Evolutionary conservation across 768 basidiomycete species (phyloP).

Genomic region (Termitomyces sp.): DNA sequence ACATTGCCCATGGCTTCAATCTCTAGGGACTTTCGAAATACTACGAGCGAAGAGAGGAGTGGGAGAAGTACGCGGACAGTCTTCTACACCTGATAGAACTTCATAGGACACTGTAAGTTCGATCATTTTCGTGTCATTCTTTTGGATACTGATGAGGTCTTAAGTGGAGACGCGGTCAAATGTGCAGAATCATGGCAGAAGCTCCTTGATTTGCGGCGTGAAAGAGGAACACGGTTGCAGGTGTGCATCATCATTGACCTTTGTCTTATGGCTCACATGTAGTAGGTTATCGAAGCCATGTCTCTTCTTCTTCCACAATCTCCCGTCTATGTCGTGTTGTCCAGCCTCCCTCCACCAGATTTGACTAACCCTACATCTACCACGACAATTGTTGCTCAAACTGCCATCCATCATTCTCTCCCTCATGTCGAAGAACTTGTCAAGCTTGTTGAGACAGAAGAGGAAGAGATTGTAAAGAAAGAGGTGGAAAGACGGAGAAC

Average conservation of each 20-base stretch:
- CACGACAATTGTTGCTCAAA: constrained; percentile 53
- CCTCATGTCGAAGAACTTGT: constrained; percentile 73
- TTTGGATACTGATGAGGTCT: neutral
- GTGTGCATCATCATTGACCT: constrained; percentile 11
- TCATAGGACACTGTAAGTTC: constrained; percentile 54
- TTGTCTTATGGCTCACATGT: constrained; percentile 3
- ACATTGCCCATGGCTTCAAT: neutral
- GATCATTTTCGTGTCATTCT: neutral
- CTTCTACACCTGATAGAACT: constrained; percentile 57
- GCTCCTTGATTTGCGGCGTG: constrained; percentile 57
- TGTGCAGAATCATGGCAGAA: constrained; percentile 82
- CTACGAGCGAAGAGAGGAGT: constrained; percentile 61
- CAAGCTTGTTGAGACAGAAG: constrained; percentile 56
- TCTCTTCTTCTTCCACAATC: constrained; percentile 75
- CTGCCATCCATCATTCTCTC: constrained; percentile 66
- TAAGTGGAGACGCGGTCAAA: constrained; percentile 71
- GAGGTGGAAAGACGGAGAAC: constrained; percentile 79
- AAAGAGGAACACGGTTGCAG: constrained; percentile 57
- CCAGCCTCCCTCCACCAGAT: constrained; percentile 68
- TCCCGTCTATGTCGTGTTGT: constrained; percentile 56
- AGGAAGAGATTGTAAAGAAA: constrained; percentile 50
- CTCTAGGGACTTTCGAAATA: constrained; percentile 69
- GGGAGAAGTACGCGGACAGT: constrained; percentile 53
- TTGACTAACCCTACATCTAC: constrained; percentile 69
- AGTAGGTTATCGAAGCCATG: constrained; percentile 64